Conservation (phyloP, 2,329 filamentous ascomycete species). For the Trichoderma semiorbis region DNA sequence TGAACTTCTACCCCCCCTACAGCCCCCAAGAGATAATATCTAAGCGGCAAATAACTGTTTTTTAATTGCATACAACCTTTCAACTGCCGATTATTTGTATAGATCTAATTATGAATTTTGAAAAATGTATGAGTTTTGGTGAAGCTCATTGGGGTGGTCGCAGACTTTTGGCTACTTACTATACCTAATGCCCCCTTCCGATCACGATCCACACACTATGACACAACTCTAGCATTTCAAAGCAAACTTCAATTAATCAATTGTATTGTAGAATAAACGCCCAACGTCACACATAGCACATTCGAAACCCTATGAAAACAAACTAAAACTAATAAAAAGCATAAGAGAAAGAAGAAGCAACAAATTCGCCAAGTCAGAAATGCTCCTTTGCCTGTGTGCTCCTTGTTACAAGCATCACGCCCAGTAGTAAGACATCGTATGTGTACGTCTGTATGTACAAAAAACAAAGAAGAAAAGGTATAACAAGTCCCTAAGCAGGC, state of each 20-base stretch:
- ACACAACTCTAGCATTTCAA: background rate
- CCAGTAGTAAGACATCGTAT: background rate
- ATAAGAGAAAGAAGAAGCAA: background rate
- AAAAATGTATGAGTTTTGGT: too few relatives aligned
- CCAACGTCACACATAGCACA: background rate
- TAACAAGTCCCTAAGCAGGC: background rate
- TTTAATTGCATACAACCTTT: too few relatives aligned
- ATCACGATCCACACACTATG: background rate
- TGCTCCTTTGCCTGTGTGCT: slow-evolving; percentile 5
- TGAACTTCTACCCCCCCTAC: too few relatives aligned
- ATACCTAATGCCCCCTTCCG: background rate
- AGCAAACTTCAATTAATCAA: background rate
- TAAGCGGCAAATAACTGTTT: too few relatives aligned
- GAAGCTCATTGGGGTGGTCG: too few relatives aligned
- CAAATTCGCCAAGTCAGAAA: slow-evolving; percentile 1
- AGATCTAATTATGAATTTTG: too few relatives aligned
- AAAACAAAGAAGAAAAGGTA: background rate
- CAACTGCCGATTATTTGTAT: too few relatives aligned
- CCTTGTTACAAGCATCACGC: background rate
- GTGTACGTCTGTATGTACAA: slow-evolving; percentile 9
- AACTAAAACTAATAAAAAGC: background rate
- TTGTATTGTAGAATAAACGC: background rate
- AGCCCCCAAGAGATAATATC: too few relatives aligned
- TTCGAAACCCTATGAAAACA: background rate
- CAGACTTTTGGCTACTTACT: too few relatives aligned